These are phyloP conservation scores for Backusella psychrophila DNA, from an alignment of 192 early-diverging fungal genomes.

Conservation along the genomic window DNA sequence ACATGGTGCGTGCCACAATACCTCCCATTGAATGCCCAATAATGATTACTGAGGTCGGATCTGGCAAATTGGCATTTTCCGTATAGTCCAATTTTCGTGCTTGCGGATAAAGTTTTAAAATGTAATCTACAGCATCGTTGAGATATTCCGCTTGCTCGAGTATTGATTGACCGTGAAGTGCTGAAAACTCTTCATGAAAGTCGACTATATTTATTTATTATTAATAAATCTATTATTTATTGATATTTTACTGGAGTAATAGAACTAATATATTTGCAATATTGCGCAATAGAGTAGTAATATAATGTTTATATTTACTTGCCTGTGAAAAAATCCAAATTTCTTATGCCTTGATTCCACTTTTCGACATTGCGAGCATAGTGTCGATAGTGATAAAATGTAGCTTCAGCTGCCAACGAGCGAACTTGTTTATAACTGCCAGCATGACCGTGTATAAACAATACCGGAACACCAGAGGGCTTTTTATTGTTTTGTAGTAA, in stretches of 20 bases:
- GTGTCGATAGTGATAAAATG: slow-evolving; percentile 53
- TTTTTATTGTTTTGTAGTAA: slow-evolving; percentile 9
- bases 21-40: slow-evolving; percentile 97
- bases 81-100: slow-evolving; percentile 29
- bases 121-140: slow-evolving; percentile 77
- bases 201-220: slow-evolving; percentile 49
- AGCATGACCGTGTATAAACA: slow-evolving; percentile 96
- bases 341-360: slow-evolving; percentile 31
- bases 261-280: not conserved
- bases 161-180: slow-evolving; percentile 80
- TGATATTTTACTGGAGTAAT: not conserved
- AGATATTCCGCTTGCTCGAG: slow-evolving; percentile 85
- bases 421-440: slow-evolving; percentile 90
- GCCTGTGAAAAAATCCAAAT: slow-evolving; percentile 60
- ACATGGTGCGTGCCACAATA: slow-evolving; percentile 79
- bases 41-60: slow-evolving; percentile 76
- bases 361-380: slow-evolving; percentile 21
- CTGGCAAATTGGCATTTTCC: slow-evolving; percentile 22
- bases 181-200: slow-evolving; percentile 89
- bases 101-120: slow-evolving; percentile 66
- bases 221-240: slow-evolving; percentile 2
- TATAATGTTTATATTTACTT: slow-evolving; percentile 8
- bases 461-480: slow-evolving; percentile 75
- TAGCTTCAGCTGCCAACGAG: slow-evolving; percentile 76
- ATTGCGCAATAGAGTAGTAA: not conserved